A percentile compares a stretch with the other conserved stretches of the same genome.
Evolutionary conservation across 2,329 filamentous ascomycete genomes (phyloP).

Genomic region (Zymoseptoria crescenta): DNA sequence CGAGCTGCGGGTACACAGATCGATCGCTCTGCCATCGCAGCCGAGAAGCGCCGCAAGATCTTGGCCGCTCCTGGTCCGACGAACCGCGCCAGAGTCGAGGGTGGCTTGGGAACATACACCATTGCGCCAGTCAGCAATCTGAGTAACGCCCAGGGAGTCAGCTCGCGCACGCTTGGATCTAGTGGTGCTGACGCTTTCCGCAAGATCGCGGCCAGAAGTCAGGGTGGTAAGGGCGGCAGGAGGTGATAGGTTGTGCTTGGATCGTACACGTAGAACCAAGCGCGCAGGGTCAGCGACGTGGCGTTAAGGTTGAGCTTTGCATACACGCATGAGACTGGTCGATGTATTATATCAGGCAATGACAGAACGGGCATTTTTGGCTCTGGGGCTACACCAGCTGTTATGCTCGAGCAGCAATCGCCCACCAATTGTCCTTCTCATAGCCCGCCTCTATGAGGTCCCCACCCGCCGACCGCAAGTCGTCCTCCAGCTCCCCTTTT

Average conservation of each 20-base stretch:
- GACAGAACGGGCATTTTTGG: background rate
- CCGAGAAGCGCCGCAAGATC: conserved; percentile 44
- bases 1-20: conserved; percentile 26
- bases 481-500: conserved; percentile 75
- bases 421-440: conserved; percentile 99
- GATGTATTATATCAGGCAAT: background rate
- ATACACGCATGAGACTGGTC: background rate
- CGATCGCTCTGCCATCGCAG: conserved; percentile 36
- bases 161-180: conserved; percentile 20
- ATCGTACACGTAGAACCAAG: background rate
- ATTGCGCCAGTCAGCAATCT: conserved; percentile 53
- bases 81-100: conserved; percentile 53
- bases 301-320: background rate
- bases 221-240: conserved; percentile 3
- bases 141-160: conserved; percentile 25
- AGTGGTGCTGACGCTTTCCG: conserved; percentile 31
- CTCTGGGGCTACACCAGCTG: background rate
- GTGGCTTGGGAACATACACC: conserved; percentile 53
- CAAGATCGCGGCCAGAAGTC: conserved; percentile 18
- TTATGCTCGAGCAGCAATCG: conserved; percentile 43
- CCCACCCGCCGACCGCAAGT: conserved; percentile 68
- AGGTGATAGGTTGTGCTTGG: background rate
- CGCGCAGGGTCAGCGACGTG: background rate
- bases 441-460: conserved; percentile 73
- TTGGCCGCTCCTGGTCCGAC: conserved; percentile 46